A percentile compares a stretch with the other conserved stretches of the same genome.
phyloP scores from a whole-genome alignment of 495 filamentous ascomycete genomes.

The Recurvomyces mirabilis region DNA sequence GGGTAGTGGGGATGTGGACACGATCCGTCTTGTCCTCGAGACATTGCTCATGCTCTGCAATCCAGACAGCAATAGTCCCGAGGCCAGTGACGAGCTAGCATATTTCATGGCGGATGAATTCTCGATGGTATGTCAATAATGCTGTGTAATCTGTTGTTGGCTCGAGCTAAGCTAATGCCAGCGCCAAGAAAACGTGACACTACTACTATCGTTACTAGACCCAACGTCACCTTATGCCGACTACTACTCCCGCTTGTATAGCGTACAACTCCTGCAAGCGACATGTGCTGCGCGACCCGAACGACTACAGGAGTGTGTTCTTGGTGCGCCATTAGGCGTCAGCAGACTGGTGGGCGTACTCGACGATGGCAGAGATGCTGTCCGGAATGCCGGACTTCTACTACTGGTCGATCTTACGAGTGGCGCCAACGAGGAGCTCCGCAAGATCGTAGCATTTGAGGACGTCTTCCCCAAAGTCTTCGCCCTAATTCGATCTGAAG shows the following conservation, averaged over 20 bases:
- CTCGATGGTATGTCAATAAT: slow-evolving; percentile 55
- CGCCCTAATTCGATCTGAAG: slow-evolving; percentile 67
- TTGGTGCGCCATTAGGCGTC: slow-evolving; percentile 77
- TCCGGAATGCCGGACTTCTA: slow-evolving; percentile 68
- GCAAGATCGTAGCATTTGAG: slow-evolving; percentile 90
- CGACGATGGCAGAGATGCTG: slow-evolving; percentile 75
- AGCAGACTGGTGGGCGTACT: slow-evolving; percentile 72
- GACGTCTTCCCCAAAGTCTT: slow-evolving; percentile 86
- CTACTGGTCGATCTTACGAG: slow-evolving; percentile 55
- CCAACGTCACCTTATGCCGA: slow-evolving; percentile 43
- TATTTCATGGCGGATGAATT: slow-evolving; percentile 97
- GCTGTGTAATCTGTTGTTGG: not conserved
- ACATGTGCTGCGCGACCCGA: slow-evolving; percentile 80
- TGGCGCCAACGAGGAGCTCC: slow-evolving; percentile 64
- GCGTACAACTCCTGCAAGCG: slow-evolving; percentile 76
- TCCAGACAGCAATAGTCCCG: slow-evolving; percentile 62
- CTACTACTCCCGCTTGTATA: slow-evolving; percentile 90
- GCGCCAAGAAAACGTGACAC: slow-evolving; percentile 94
- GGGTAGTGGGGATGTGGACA: slow-evolving; percentile 66
- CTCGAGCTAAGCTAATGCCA: slow-evolving; percentile 39
- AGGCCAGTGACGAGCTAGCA: slow-evolving; percentile 93
- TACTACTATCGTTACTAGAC: slow-evolving; percentile 81
- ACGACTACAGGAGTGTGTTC: slow-evolving; percentile 89
- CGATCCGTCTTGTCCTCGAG: slow-evolving; percentile 85
- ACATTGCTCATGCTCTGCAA: slow-evolving; percentile 88